A percentile compares a stretch with the other conserved stretches of the same genome.
phyloP scores from a whole-genome alignment of 768 basidiomycete genomes.

The Nidularia pulvinata region DNA sequence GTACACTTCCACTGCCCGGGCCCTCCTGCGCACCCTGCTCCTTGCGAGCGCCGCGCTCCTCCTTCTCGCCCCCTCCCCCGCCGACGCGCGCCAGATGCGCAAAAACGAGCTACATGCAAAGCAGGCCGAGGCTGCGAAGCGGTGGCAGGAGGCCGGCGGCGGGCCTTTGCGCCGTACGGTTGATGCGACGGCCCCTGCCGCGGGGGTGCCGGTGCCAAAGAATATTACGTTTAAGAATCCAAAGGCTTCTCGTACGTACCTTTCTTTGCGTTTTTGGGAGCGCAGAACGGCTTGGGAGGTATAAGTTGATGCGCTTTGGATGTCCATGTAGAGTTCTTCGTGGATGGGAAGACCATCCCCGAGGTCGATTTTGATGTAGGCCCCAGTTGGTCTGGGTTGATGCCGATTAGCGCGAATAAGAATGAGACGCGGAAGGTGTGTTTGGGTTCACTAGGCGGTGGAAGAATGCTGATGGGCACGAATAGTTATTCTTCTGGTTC shows the following conservation, averaged over 20 bases:
- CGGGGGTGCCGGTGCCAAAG: constrained; percentile 26
- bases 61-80: constrained; percentile 3
- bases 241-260: constrained; percentile 52
- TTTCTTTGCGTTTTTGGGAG: neutral
- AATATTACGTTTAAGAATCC: constrained; percentile 77
- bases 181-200: constrained; percentile 8
- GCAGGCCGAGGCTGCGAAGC: constrained; percentile 48
- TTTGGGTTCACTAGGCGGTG: neutral
- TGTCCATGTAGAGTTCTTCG: constrained; percentile 56
- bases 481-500: constrained; percentile 82
- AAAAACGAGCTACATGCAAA: constrained; percentile 41
- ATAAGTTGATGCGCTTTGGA: neutral
- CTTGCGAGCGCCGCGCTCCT: neutral
- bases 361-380: constrained; percentile 74
- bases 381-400: constrained; percentile 72
- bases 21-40: too few species aligned
- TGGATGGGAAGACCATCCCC: constrained; percentile 65
- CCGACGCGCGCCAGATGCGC: constrained; percentile 25
- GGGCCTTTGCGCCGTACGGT: constrained; percentile 9
- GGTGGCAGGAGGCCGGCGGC: constrained; percentile 19
- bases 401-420: constrained; percentile 61
- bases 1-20: too few species aligned
- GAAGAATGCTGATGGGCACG: too few species aligned
- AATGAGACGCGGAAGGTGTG: constrained; percentile 70
- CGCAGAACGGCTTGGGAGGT: neutral